Evolutionary conservation across 2,329 filamentous ascomycete genomes (phyloP).

Genomic region (Pseudocercospora vitis): DNA sequence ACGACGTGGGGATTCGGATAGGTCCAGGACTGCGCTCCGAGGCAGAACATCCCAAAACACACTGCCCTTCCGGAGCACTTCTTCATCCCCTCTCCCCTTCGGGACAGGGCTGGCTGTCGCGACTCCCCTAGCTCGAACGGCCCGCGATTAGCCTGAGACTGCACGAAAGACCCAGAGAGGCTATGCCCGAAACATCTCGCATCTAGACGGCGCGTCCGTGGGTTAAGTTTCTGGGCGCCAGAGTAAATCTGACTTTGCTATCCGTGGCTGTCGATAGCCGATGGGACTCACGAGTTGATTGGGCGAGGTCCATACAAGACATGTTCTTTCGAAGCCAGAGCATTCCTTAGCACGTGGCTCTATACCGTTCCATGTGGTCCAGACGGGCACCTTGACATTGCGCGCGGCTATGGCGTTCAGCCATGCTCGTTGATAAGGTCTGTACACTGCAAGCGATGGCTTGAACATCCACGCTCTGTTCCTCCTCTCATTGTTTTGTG

Average conservation of each 20-base stretch:
- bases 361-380: constrained; percentile 6
- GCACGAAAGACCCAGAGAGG: not conserved
- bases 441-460: constrained; percentile 5
- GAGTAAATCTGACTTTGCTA: constrained; percentile 2
- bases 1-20: not conserved
- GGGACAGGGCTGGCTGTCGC: not conserved
- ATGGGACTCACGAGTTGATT: not conserved
- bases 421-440: constrained; percentile 8
- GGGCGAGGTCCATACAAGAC: not conserved
- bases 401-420: constrained; percentile 1
- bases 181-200: not conserved
- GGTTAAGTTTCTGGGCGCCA: not conserved
- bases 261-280: constrained; percentile 1
- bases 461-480: not conserved
- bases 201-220: constrained; percentile 10
- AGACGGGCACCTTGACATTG: constrained; percentile 4
- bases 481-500: not conserved
- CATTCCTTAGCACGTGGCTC: constrained; percentile 11
- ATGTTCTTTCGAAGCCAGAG: not conserved
- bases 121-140: not conserved
- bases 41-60: not conserved
- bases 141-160: not conserved
- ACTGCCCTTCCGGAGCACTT: not conserved
- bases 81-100: not conserved
- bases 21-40: not conserved